Evolutionary conservation across 2,329 filamentous ascomycete species (phyloP), one percentile per base, ranked within the genome.

Genomic region (Fusarium agapanthi): DNA sequence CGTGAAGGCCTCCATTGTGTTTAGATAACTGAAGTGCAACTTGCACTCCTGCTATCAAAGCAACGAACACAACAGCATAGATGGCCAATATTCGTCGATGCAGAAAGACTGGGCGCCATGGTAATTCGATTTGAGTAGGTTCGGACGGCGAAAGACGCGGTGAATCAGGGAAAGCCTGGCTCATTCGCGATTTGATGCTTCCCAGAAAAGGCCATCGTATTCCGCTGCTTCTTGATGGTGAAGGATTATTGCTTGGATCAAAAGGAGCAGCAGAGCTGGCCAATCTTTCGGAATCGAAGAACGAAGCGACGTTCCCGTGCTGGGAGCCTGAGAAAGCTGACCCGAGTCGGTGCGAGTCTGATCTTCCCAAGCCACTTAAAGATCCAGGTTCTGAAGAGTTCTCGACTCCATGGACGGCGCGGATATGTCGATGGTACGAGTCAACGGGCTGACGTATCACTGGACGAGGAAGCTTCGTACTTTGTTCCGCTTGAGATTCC

Each of bases 31-130:
- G 75, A 15, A 80, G 73, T 26, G 80, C 74, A 3, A 74, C 76
- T 64, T 83, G 80, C 2, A 81, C 62, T 6, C 75, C 74, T 12
- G 77, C 75, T 18, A 81, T 65, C 2, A 82, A 69, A 10, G 64
- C 75, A 6, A 71, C 72, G 41, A 83, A 79, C 3, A 79, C 41
- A 10, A 78, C 32, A 11, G 76, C 76, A 45, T 83, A 83, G 1
- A 75, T 61, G 11, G 71, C 54, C 11, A 83, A 60, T 18, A 81
- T 71, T 40, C 78, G 75, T 26, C 81, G 75, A 35, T 78, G 77
- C 6, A 84, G 80, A 61, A 81, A 83, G 20, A 78, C 72, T 3
- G 81, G 82, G 16, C 81, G 78, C 78, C 81, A 84, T 15, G 79
- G 78, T 1, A 83, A 65, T 14, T 75, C 48, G 13, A 78, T 73